These are phyloP conservation scores for Apiotrichum gamsii DNA, from an alignment of 1,284 basidiomycete species.

Conservation along the genomic window DNA sequence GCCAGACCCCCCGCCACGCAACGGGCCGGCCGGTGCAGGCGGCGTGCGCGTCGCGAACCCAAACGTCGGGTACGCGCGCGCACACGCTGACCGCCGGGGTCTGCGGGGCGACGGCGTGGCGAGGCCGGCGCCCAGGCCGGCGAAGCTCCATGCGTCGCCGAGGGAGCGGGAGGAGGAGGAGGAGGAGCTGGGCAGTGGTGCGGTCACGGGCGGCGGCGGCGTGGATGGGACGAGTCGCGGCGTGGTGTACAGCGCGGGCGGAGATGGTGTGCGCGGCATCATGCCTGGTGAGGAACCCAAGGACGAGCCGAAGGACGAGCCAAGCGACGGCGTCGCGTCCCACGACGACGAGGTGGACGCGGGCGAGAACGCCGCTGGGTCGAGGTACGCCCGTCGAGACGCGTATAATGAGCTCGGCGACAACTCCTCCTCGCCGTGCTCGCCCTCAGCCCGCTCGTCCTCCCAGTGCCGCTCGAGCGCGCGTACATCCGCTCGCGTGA, in stretches of 20 bases:
- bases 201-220: neutral
- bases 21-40: neutral
- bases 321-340: no score
- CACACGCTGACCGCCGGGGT: neutral
- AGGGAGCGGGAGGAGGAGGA: neutral
- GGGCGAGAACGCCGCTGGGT: no score
- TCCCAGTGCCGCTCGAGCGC: constrained; percentile 32
- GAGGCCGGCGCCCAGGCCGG: neutral
- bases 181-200: no score
- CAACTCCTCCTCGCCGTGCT: no score
- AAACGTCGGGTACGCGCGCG: neutral
- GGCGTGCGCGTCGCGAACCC: neutral
- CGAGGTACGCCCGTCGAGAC: no score
- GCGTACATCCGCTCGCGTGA: constrained; percentile 33
- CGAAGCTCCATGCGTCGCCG: neutral
- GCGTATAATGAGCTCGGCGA: no score
- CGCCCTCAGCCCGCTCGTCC: constrained; percentile 24
- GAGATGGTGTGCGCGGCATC: neutral
- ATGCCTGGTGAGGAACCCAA: neutral
- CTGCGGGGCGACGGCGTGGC: neutral
- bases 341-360: no score
- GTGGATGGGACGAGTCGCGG: no score
- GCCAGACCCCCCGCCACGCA: no score
- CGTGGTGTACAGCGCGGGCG: neutral
- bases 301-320: no score